These are phyloP conservation scores for Penicillium hordei DNA, from an alignment of 2,329 filamentous ascomycete species.

Conservation along the genomic window DNA sequence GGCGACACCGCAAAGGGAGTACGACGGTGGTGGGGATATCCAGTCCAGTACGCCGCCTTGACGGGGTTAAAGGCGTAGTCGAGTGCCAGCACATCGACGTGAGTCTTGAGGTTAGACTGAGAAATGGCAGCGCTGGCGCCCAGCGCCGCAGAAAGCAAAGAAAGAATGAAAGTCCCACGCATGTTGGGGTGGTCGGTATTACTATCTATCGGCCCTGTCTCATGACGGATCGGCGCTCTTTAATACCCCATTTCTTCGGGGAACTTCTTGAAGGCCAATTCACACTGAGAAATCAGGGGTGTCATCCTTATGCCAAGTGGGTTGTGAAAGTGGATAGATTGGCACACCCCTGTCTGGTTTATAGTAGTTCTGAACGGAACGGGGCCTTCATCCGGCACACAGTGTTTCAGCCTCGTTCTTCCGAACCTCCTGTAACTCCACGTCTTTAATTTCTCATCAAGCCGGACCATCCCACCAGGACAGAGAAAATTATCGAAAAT, in stretches of 20 bases:
- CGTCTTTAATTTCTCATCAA: not conserved
- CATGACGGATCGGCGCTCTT: not conserved
- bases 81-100: conserved; percentile 49
- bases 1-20: conserved; percentile 64
- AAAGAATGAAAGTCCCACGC: conserved; percentile 25
- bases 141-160: conserved; percentile 28
- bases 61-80: conserved; percentile 56
- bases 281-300: not conserved
- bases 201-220: not conserved
- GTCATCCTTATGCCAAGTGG: too few species aligned
- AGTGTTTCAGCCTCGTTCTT: not conserved
- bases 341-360: not conserved
- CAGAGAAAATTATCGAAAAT: too few species aligned
- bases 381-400: not conserved
- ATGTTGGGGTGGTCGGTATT: conserved; percentile 19
- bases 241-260: not conserved
- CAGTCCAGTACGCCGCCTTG: conserved; percentile 62
- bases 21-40: conserved; percentile 60
- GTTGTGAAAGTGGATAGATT: not conserved
- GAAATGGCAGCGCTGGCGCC: conserved; percentile 23
- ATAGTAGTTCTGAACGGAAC: not conserved
- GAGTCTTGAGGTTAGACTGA: conserved; percentile 37
- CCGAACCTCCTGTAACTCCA: not conserved
- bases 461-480: not conserved
- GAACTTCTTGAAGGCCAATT: not conserved